phyloP scores from a whole-genome alignment of 495 filamentous ascomycete species.

The Aspergillus ostianus region DNA sequence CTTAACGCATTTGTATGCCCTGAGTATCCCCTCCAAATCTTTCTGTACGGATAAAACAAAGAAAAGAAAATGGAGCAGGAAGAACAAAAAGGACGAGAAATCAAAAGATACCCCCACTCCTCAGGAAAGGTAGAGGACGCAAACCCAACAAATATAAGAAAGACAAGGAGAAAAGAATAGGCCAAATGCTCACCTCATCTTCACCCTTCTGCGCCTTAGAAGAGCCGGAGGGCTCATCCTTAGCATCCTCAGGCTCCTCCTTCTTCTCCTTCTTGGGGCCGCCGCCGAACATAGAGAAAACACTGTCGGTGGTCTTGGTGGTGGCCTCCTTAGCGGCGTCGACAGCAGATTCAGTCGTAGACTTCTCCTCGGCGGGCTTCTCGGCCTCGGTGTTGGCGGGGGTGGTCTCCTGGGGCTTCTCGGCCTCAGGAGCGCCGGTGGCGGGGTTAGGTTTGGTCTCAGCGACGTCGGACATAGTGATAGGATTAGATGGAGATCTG shows the following conservation, averaged over 20 bases:
- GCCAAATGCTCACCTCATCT: constrained; percentile 43
- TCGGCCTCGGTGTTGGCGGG: constrained; percentile 25
- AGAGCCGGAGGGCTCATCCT: constrained; percentile 78
- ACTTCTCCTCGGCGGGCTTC: constrained; percentile 21
- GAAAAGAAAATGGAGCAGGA: constrained; percentile 2
- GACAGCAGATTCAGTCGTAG: constrained; percentile 38
- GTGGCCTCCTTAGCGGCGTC: constrained; percentile 49
- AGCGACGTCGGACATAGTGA: constrained; percentile 48
- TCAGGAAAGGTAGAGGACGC: not conserved
- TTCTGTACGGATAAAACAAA: not conserved
- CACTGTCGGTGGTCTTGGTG: constrained; percentile 62
- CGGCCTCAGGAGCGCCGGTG: constrained; percentile 42
- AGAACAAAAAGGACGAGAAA: not conserved
- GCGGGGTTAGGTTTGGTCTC: constrained; percentile 51
- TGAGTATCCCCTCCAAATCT: not conserved
- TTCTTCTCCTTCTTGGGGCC: constrained; percentile 80
- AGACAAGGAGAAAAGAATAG: constrained; percentile 15
- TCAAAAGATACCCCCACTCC: no score
- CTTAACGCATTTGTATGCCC: not conserved
- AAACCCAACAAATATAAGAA: not conserved
- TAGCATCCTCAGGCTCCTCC: constrained; percentile 74
- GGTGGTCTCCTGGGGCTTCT: constrained; percentile 39
- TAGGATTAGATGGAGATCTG: constrained; percentile 13
- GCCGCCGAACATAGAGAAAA: constrained; percentile 98
- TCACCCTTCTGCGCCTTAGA: constrained; percentile 71